Conservation (phyloP, 495 filamentous ascomycete species). For the Pyrenula aspistea region DNA sequence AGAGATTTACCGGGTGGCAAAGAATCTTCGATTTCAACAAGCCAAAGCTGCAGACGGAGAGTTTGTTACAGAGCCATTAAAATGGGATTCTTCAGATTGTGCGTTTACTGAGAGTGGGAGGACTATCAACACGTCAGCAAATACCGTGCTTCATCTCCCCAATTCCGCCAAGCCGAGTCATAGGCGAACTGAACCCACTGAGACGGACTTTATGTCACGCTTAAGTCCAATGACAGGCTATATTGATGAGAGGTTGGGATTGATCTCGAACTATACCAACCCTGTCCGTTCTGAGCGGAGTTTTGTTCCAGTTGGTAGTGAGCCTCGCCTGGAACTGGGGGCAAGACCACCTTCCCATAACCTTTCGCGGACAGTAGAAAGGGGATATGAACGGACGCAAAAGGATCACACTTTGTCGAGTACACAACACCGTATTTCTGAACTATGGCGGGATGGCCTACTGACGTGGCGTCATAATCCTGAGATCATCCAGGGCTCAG, state of each 20-base stretch:
- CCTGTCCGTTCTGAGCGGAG: neutral
- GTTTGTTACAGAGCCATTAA: neutral
- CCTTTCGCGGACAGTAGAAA: too few species aligned
- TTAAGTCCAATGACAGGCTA: conserved; percentile 1
- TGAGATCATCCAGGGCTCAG: too few species aligned
- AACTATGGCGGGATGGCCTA: too few species aligned
- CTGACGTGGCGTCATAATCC: too few species aligned
- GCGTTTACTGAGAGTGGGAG: neutral
- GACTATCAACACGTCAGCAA: neutral
- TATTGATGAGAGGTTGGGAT: neutral
- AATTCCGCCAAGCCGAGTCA: neutral
- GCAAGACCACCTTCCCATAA: too few species aligned
- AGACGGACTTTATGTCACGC: neutral
- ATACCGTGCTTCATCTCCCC: neutral
- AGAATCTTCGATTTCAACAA: neutral
- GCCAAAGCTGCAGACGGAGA: neutral
- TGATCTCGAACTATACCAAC: neutral
- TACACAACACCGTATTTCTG: too few species aligned
- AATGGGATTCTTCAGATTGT: neutral
- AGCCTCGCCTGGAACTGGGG: too few species aligned
- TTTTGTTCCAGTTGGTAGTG: neutral
- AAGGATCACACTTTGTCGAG: too few species aligned
- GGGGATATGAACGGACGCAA: too few species aligned
- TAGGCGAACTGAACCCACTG: neutral
- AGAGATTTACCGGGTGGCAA: neutral